Evolutionary conservation across 805 yeast species (phyloP), one percentile per base, ranked within the genome.

Genomic region (Saccharomycopsis sp.): DNA sequence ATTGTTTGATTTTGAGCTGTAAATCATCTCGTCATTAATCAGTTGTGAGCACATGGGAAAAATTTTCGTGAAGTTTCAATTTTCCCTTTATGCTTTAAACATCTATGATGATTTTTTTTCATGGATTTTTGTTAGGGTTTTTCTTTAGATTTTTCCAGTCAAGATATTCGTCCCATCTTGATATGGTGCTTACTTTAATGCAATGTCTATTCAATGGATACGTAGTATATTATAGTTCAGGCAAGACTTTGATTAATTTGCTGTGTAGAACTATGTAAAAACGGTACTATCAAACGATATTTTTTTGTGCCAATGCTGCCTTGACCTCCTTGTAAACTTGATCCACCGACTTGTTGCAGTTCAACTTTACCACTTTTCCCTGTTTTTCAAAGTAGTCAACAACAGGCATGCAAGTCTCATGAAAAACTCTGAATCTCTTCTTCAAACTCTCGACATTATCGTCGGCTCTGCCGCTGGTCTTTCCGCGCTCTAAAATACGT

Each of bases 401-500:
- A 15, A 94, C 98, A 2, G 99, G 99, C 89, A 86, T 86, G 63
- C 92, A 84, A 2, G 97, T 91, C 51, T 90, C 95, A 48, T 84
- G 70, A 66, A 92, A 92, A 12, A 92, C 87, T 65, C 76, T 81
- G 76, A 92, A 92, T 71, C 99, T 82, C 75, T 94, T 91, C 68
- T 79, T 84, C 70, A 94, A 91, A 62, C 92, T 84, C 69, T 91
- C 97, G 57, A 87, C 80, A 72, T 92, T 92, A 70, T 92, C 99
- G 71, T 92, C 99, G 24, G 87, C 70, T 70, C 99, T 84, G 37
- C 99, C 99, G 66, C 94, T 85, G 14, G 97, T 92, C 76, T 92
- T 87, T 34, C 97, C 97, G 72, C 99, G 83, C 71, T 90, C 88
- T 60, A 92, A 74, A 62, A 92, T 78, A 70, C 99, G 84, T 63